These are phyloP conservation scores for Kazachstania viticola DNA, from an alignment of 805 yeast species.

Conservation along the genomic window DNA sequence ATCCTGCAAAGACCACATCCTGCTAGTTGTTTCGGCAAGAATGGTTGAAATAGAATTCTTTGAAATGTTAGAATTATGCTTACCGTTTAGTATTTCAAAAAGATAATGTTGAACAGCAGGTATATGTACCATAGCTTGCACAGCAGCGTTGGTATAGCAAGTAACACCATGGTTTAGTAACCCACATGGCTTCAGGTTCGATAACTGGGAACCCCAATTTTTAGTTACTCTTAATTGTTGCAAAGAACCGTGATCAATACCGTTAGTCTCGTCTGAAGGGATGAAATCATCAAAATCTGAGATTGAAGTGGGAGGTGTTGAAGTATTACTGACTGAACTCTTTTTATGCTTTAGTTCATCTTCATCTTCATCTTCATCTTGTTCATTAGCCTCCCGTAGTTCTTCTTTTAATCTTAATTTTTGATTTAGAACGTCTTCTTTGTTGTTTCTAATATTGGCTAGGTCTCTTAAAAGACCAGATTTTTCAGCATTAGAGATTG, in stretches of 20 bases:
- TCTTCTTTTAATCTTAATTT: slow-evolving; percentile 10
- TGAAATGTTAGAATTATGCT: slow-evolving; percentile 35
- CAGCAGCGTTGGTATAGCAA: slow-evolving; percentile 91
- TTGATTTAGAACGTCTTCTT: too few species aligned
- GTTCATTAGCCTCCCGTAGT: slow-evolving; percentile 26
- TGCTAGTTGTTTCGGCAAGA: slow-evolving; percentile 54
- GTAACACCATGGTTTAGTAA: slow-evolving; percentile 87
- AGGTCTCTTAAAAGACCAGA: too few species aligned
- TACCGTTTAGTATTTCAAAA: slow-evolving; percentile 47
- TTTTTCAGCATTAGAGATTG: too few species aligned
- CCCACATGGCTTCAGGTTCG: slow-evolving; percentile 45
- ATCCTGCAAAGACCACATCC: slow-evolving; percentile 51
- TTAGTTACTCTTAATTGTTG: slow-evolving; percentile 48
- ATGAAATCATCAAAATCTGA: slow-evolving; percentile 28
- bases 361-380: slow-evolving; percentile 22
- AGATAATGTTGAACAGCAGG: slow-evolving; percentile 86
- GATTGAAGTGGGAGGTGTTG: slow-evolving; percentile 4
- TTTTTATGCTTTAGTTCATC: slow-evolving; percentile 23
- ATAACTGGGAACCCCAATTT: slow-evolving; percentile 52
- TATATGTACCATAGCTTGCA: slow-evolving; percentile 80
- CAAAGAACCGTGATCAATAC: too few species aligned
- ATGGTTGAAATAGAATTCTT: slow-evolving; percentile 51
- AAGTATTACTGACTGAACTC: slow-evolving; percentile 8
- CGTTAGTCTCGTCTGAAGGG: slow-evolving; percentile 40
- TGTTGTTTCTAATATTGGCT: too few species aligned